Percentiles rank a stretch among this genome's conserved stretches.
phyloP scores from a whole-genome alignment of 331 rosid genomes.

The Acacia pycnantha region DNA sequence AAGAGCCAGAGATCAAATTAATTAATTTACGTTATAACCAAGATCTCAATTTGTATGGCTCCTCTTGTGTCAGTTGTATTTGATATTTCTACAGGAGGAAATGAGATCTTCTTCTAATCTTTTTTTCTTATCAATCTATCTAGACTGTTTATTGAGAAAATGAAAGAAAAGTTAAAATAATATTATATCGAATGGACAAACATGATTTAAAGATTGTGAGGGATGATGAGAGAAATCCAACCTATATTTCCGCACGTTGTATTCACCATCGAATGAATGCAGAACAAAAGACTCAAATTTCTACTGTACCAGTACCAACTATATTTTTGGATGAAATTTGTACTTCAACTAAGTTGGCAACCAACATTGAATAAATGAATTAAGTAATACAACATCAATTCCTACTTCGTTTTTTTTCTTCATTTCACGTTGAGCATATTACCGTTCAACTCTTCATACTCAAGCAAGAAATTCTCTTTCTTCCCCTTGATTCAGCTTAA shows the following conservation, averaged over 20 bases:
- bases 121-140: too few relatives aligned
- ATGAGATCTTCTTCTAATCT: too few relatives aligned
- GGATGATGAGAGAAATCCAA: too few relatives aligned
- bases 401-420: not conserved
- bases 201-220: too few relatives aligned
- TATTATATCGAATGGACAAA: too few relatives aligned
- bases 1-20: too few relatives aligned
- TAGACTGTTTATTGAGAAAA: too few relatives aligned
- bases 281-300: not conserved
- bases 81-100: not conserved
- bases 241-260: not conserved
- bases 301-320: not conserved
- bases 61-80: too few relatives aligned
- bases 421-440: conserved; percentile 37
- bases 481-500: not conserved
- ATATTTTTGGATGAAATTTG: not conserved
- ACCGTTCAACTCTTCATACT: conserved; percentile 27
- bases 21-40: too few relatives aligned
- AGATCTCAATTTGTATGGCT: not conserved
- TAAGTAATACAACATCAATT: not conserved
- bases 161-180: too few relatives aligned
- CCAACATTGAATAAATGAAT: conserved; percentile 2
- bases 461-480: not conserved
- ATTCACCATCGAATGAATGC: not conserved
- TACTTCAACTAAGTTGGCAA: not conserved